Evolutionary conservation across 768 basidiomycete genomes (phyloP), one percentile per base, ranked within the genome.

Genomic region (Amanita jacksonii): DNA sequence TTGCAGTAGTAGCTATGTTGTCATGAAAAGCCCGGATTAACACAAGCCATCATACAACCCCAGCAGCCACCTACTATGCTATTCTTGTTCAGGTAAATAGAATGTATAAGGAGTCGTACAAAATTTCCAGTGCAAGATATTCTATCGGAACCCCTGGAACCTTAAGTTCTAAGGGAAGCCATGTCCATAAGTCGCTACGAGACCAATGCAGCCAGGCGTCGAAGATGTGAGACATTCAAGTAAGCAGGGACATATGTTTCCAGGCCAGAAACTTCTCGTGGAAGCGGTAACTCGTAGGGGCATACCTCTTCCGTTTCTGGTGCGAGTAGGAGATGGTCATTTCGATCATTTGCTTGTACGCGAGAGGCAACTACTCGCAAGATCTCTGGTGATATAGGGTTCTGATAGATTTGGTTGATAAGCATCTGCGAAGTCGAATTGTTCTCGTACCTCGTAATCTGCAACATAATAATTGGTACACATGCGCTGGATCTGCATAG

Each of bases 381-480:
- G 49, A 99, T 98, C 66, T 98, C 94, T 18, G 91, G 88, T 1
- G 93, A 91, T 56, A 98, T 97, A 7, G 94, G 96, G 53, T 88
- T 92, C 89, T 93, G 43, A 27, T 40, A 33, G 19, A 5, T 5
- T n/a, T 32, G 18, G 1, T 8, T 12, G 7, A 33, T 10, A 34
- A 8, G 34, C 43, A 39, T 28, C 28, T 38, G 7, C 27, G 40
- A 39, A 13, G 16, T 43, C 8, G 44, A 7, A 30, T 27, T 2
- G 42, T 20, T 51, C 20, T 51, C 70, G 32, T 53, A 90, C 91
- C 78, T 99, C 96, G 61, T 98, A 99, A 66, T 98, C 96, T 36
- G 94, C 96, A 49, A 94, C 93, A 58, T 96, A 97, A 67, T 98
- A 97, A 62, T 94, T 94, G 47, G 88, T 90, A 63, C 96, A 97